Base-by-base conservation (phyloP, 2,329 filamentous ascomycete species). In the Beauveria rudraprayagi region DNA sequence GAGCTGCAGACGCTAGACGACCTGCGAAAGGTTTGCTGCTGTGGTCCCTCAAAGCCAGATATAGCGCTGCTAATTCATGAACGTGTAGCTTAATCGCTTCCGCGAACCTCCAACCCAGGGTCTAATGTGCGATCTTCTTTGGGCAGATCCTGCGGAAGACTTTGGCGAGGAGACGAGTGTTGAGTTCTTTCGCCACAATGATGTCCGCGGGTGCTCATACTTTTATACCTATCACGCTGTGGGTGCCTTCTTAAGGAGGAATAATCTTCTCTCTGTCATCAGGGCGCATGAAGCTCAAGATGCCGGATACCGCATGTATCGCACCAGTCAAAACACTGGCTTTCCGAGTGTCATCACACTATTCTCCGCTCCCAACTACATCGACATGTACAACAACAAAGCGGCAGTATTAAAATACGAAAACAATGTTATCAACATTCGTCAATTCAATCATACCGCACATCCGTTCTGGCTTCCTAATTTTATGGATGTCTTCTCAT, bases 401-500 rank as follows among this genome's bases (percentile, higher is more conserved):
- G 94, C 94, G 1, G 94, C 94, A 1, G 94, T 99, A 46, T 80
- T 99, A 69, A 99, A 99, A 78, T 99, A 99, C 73, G 94, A 99
- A 78, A 99, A 99, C 77, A 99, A 99, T 71, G 94, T 99, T 63
- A 99, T 99, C 94, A 99, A 99, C 81, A 99, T 99, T 72, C 86
- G 94, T 62, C 94, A 99, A 76, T 99, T 99, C 80, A 99, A 99
- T 81, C 99, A 93, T 83, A 97, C 94, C 26, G 94, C 94, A 37
- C 94, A 99, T 75, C 94, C 94, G 7, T 99, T 99, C 81, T 99
- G 94, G 94, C 84, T 99, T 52, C 94, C 94, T 59, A 99, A 99
- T 79, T 99, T 99, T 73, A 99, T 99, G 94, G 94, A 99, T 71
- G 94, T 99, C 64, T 99, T 99, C 73, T 99, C 94, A n/a, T 99